Conservation (phyloP, 1,139 yeast genomes). For the Suhomyces terraborum region DNA sequence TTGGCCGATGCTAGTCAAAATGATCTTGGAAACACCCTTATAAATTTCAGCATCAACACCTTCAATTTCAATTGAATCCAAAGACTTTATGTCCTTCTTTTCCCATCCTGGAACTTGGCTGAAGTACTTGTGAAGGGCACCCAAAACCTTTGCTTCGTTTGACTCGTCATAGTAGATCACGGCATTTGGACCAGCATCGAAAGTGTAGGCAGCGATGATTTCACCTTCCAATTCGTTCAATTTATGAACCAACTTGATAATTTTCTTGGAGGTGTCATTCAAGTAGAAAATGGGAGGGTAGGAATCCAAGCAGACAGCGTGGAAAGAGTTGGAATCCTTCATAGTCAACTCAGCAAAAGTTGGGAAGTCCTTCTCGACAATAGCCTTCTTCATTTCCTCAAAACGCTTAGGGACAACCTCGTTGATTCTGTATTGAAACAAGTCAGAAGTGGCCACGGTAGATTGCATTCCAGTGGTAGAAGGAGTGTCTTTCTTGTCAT, state of each 20-base stretch:
- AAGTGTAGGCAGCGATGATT: constrained; percentile 89
- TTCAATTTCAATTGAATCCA: constrained; percentile 35
- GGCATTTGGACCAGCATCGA: constrained; percentile 99
- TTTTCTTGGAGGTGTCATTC: constrained; percentile 90
- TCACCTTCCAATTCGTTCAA: constrained; percentile 69
- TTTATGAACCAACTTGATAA: constrained; percentile 78
- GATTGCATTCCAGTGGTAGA: constrained; percentile 96
- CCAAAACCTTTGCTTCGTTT: constrained; percentile 68
- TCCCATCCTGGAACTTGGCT: constrained; percentile 73
- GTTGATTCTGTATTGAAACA: constrained; percentile 75
- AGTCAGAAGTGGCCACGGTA: constrained; percentile 85
- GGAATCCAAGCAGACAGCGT: constrained; percentile 93
- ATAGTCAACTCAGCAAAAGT: constrained; percentile 87
- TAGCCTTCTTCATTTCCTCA: constrained; percentile 77
- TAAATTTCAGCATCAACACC: constrained; percentile 54
- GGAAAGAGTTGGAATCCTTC: constrained; percentile 96
- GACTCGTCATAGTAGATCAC: constrained; percentile 83
- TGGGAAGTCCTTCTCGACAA: constrained; percentile 68
- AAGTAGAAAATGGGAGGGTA: constrained; percentile 94
- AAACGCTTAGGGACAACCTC: constrained; percentile 86
- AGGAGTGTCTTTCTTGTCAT: constrained; percentile 90
- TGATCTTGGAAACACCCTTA: constrained; percentile 76
- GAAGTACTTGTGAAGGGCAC: constrained; percentile 58
- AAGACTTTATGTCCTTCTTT: constrained; percentile 35
- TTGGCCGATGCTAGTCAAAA: constrained; percentile 81